Evolutionary conservation across 2,329 filamentous ascomycete species (phyloP), one percentile per base, ranked within the genome.

Genomic region (Diaporthe humulicola): DNA sequence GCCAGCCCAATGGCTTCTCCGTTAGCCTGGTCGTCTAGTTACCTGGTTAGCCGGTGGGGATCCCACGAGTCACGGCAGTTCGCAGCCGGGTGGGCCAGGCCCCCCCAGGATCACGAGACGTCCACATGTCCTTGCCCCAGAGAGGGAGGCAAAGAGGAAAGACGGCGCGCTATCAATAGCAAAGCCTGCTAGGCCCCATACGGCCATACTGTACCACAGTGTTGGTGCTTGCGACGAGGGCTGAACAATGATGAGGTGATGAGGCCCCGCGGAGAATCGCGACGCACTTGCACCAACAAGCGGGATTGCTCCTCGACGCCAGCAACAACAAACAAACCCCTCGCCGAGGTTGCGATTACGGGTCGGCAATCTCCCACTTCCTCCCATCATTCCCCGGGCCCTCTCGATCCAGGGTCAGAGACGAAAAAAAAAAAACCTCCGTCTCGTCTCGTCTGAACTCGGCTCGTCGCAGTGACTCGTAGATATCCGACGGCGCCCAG

Each of bases 41-140:
- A 61, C 57, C 57, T 61, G 57, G 57, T 42, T 61, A 30, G 38
- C 42, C 42, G 64, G 64, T 69, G 64, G 64, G 45, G 64, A 54
- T 69, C 48, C 48, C 64, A 69, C 64, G 64, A 69, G 64, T 69
- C 64, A 54, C 64, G 64, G 64, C 64, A 54, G 64, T 69, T 69
- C 64, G 64, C 64, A 69, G 45, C 48, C 64, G n/a, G 14, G 45
- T n/a, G 64, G 64, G 17, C 30, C 30, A 40, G n/a, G 30, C 30
- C 17, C 28, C 17, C 28, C 17, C 45, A 28, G 30, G 45, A 22
- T 54, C 64, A 69, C 48, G 64, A 54, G 64, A 54, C n/a, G 64
- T 19, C 64, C 64, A 67, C 45, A 67, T 67, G 64, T 28, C n/a
- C 40, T 14, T 69, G 30, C 64, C 45, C 12, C 38, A 25, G 30